Percentiles rank a stretch among this genome's conserved stretches.
These are phyloP conservation scores for Erodium chrysanthum DNA, from an alignment of 441 rosid genomes.

Conservation along the genomic window DNA sequence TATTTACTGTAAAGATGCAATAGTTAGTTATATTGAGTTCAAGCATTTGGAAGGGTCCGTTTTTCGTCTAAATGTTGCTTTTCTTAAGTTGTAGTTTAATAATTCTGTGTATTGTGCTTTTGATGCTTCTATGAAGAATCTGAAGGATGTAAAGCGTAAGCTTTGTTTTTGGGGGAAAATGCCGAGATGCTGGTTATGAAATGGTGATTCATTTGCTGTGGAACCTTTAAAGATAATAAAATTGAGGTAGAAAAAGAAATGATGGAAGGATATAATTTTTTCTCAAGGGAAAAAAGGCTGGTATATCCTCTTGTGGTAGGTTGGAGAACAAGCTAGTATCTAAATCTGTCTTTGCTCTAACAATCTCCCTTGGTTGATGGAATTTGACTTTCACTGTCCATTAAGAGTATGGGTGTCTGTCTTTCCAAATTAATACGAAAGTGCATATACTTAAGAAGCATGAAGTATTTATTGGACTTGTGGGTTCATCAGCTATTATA, in stretches of 20 bases:
- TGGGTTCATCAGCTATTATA: slow-evolving; percentile 11
- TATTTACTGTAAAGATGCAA: not conserved
- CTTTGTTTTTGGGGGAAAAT: not conserved
- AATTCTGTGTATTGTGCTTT: not conserved
- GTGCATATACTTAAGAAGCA: not conserved
- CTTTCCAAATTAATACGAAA: not conserved
- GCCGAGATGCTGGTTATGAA: not conserved
- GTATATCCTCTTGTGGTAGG: not conserved
- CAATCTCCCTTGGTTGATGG: not conserved
- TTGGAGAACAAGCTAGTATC: not conserved
- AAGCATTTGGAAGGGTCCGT: not conserved
- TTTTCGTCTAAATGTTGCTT: not conserved
- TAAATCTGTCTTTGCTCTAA: not conserved
- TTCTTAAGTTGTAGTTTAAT: not conserved
- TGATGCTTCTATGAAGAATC: not conserved
- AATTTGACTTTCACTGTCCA: not conserved
- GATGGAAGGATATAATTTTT: not conserved
- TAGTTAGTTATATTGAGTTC: slow-evolving; percentile 3
- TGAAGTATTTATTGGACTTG: slow-evolving; percentile 9
- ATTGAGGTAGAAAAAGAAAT: not conserved
- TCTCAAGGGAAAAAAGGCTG: not conserved
- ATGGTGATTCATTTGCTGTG: not conserved
- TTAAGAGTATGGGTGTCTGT: not conserved
- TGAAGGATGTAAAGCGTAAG: not conserved
- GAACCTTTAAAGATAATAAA: not conserved